Evolutionary conservation across 2,329 filamentous ascomycete genomes (phyloP), one percentile per base, ranked within the genome.

Genomic region (Phialophora tarda): DNA sequence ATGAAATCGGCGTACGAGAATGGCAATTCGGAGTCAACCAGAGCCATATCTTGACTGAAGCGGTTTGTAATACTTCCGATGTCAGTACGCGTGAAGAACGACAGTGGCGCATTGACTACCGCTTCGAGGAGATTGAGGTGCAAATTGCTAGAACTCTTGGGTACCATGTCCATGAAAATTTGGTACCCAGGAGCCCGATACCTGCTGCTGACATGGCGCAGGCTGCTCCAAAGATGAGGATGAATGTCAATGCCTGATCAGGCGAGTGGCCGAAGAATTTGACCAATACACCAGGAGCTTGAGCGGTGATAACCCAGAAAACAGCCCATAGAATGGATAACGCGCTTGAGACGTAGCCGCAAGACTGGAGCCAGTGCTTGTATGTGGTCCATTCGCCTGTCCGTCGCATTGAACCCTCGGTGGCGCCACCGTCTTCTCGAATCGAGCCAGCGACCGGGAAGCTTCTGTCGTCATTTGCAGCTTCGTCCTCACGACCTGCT

Each of bases 81-180:
- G 67, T 81, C 78, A 14, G 77, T 81, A 3, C 71, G 74, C 0
- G 78, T 77, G 70, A 81, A 80, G 69, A 81, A 81, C 2, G 76
- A 74, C 69, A 81, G 80, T 1, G 80, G 79, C 0, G 80, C 78
- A 57, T 75, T 77, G n/a, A 84, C 76, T 8, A 85, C 82, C 2
- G 83, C 82, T 8, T 77, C 76, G 8, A 86, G 74, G 1, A 86
- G 75, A 54, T 75, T 79, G 59, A 76, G 76, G 66, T 86, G 84
- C 64, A 86, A 83, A 51, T 71, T 77, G 62, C 80, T 78, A 3
- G 82, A 83, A n/a, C 83, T 84, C 32, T 79, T 80, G 2, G 83
- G 83, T 3, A 85, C 81, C 81, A 86, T 85, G 2, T 76, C 80
- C 34, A 85, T 81, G 55, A 85, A 81, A 68, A 85, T 77, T 73